A percentile compares a stretch with the other conserved stretches of the same genome.
These are phyloP conservation scores for Fomitiporia mediterranea DNA, from an alignment of 1,284 basidiomycete species.

Conservation along the genomic window DNA sequence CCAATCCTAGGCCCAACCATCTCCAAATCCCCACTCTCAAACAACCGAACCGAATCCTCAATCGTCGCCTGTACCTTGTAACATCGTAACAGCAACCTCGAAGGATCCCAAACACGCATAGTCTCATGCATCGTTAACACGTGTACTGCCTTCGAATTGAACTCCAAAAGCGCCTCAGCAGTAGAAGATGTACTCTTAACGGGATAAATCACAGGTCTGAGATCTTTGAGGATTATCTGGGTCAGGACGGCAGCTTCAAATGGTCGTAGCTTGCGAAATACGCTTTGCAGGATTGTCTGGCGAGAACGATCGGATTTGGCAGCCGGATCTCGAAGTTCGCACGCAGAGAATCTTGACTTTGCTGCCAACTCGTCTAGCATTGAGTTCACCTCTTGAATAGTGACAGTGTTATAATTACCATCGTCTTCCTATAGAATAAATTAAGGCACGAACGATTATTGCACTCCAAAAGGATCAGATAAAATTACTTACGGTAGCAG, in stretches of 20 bases:
- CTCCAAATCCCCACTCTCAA: slow-evolving; percentile 36
- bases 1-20: slow-evolving; percentile 33
- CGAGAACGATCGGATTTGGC: slow-evolving; percentile 29
- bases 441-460: background rate
- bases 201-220: slow-evolving; percentile 73
- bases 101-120: slow-evolving; percentile 69
- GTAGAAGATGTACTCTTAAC: slow-evolving; percentile 48
- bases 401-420: slow-evolving; percentile 30
- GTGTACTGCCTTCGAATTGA: slow-evolving; percentile 51
- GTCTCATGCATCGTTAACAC: slow-evolving; percentile 58
- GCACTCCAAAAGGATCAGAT: slow-evolving; percentile 23
- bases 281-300: slow-evolving; percentile 42
- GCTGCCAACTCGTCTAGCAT: slow-evolving; percentile 73
- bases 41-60: slow-evolving; percentile 51
- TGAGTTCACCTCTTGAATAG: slow-evolving; percentile 51
- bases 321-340: slow-evolving; percentile 32
- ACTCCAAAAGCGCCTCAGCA: slow-evolving; percentile 45
- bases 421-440: background rate
- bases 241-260: slow-evolving; percentile 61
- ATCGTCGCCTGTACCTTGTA: slow-evolving; percentile 54
- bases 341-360: slow-evolving; percentile 56
- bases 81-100: slow-evolving; percentile 46
- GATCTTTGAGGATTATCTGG: slow-evolving; percentile 82
- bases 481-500: slow-evolving; percentile 33
- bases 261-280: slow-evolving; percentile 55